Percentiles rank a stretch among this genome's conserved stretches.
Evolutionary conservation across 371 early-diverging fungal genomes (phyloP).

Genomic region (Nematocida ausubeli): DNA sequence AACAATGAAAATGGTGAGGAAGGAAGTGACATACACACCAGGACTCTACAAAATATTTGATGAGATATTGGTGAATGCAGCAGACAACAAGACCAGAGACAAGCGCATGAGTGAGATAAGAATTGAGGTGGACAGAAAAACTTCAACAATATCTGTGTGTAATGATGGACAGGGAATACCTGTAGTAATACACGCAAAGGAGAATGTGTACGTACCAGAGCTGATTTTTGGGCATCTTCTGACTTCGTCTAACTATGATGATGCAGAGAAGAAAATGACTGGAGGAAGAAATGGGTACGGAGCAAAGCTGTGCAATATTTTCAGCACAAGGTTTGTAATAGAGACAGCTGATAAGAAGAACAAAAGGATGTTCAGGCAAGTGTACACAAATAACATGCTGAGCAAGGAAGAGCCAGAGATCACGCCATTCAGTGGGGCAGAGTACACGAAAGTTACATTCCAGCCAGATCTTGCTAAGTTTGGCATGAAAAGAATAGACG

Average conservation of each 20-base stretch:
- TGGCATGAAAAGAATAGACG: slow-evolving; percentile 76
- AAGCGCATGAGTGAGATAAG: slow-evolving; percentile 80
- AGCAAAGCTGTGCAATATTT: slow-evolving; percentile 97
- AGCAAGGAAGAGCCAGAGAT: slow-evolving; percentile 61
- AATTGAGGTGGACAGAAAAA: slow-evolving; percentile 79
- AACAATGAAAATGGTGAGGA: slow-evolving; percentile 70
- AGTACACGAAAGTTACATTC: slow-evolving; percentile 77
- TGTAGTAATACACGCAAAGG: slow-evolving; percentile 82
- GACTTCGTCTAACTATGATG: slow-evolving; percentile 96
- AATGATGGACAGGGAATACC: slow-evolving; percentile 98
- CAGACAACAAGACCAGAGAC: slow-evolving; percentile 78
- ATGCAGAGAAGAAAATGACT: slow-evolving; percentile 89
- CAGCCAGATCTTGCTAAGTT: slow-evolving; percentile 89
- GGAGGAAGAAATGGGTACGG: slow-evolving; percentile 99
- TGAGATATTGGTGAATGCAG: slow-evolving; percentile 94
- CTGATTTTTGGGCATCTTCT: slow-evolving; percentile 96
- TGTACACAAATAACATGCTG: slow-evolving; percentile 66
- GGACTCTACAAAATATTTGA: slow-evolving; percentile 99
- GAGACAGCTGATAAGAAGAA: slow-evolving; percentile 79
- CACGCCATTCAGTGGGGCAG: slow-evolving; percentile 51
- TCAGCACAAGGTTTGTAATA: slow-evolving; percentile 85
- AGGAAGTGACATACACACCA: slow-evolving; percentile 79
- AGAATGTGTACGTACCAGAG: slow-evolving; percentile 92
- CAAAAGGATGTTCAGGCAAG: slow-evolving; percentile 73
- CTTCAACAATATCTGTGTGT: slow-evolving; percentile 78